Base-by-base conservation (phyloP, 805 yeast species). In the Suhomyces faveliae region DNA sequence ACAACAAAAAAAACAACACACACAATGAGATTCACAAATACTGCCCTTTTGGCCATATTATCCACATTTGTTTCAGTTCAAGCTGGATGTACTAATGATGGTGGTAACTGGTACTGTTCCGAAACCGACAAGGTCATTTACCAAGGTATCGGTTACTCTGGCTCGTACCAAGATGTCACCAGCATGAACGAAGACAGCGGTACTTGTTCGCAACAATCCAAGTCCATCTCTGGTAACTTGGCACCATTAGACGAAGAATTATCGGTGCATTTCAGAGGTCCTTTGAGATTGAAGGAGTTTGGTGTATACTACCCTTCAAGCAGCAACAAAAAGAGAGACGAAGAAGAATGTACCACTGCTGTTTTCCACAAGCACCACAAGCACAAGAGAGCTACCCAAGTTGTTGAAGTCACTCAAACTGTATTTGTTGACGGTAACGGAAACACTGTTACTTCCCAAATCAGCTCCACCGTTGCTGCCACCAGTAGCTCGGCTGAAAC, bases 251-350 rank as follows among this genome's bases (percentile, higher is more conserved):
- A 88, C 67, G 94, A 89, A 74, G 96, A 89, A 68, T 72, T 89
- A 52, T 84, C 95, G 29, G 83, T 89, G 50, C 96, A 89, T 68
- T 86, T 89, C 77, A 85, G 96, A 76, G 96, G 96, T 59, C 96
- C 96, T 30, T 62, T 89, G 58, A 77, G 80, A 64, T 80, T 89
- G 64, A 71, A 76, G 62, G 89, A 89, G 71, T 89, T 94, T 63
- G 97, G 91, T 68, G 97, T 89, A 47, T 94, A 91, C 77, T 83
- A 84, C 61, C 91, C 89, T 54, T 59, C 74, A 35, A 59, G 74
- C 38, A 58, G 74, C 38, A 59, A 75, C 35, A 65, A 72, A 56
- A 66, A 71, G 53, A 76, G 73, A 60, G 77, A 77, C 65, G 76
- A 66, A 35, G 77, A 69, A 49, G 80, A 74, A 33, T 77, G 83